phyloP scores from a whole-genome alignment of 2,329 filamentous ascomycete species.

The Huntiella decipiens region DNA sequence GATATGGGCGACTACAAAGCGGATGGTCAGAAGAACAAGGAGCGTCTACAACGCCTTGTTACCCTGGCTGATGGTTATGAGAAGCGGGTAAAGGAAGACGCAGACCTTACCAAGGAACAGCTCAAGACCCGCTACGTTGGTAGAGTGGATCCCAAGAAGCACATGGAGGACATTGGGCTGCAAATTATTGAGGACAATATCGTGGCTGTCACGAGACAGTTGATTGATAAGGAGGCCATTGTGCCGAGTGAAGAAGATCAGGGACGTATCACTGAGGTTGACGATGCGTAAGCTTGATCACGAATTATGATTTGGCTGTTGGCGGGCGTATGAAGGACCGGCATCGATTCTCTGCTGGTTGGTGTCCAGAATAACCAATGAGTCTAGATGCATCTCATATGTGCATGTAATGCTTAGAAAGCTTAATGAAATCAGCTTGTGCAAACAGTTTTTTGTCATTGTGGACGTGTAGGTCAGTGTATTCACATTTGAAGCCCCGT shows the following conservation, averaged over 20 bases:
- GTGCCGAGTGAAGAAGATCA: constrained; percentile 53
- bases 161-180: constrained; percentile 90
- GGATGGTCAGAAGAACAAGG: constrained; percentile 72
- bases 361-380: background rate
- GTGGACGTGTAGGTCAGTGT: too few relatives aligned
- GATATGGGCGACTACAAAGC: constrained; percentile 90
- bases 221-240: constrained; percentile 98
- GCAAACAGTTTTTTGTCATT: background rate
- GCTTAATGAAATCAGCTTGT: constrained; percentile 1
- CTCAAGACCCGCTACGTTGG: constrained; percentile 97
- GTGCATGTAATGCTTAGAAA: constrained; percentile 2
- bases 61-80: constrained; percentile 87
- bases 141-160: constrained; percentile 98
- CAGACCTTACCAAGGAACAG: constrained; percentile 89
- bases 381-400: background rate
- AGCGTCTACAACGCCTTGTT: constrained; percentile 73
- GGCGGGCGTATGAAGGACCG: background rate
- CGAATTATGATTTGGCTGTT: constrained; percentile 13
- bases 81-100: constrained; percentile 97
- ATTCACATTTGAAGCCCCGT: too few relatives aligned
- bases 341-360: background rate
- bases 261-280: constrained; percentile 36
- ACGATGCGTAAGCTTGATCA: constrained; percentile 44
- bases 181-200: constrained; percentile 99
- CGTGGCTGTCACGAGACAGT: constrained; percentile 89